Evolutionary conservation across 2,329 filamentous ascomycete species (phyloP).

Genomic region (Hansfordia pulvinata): DNA sequence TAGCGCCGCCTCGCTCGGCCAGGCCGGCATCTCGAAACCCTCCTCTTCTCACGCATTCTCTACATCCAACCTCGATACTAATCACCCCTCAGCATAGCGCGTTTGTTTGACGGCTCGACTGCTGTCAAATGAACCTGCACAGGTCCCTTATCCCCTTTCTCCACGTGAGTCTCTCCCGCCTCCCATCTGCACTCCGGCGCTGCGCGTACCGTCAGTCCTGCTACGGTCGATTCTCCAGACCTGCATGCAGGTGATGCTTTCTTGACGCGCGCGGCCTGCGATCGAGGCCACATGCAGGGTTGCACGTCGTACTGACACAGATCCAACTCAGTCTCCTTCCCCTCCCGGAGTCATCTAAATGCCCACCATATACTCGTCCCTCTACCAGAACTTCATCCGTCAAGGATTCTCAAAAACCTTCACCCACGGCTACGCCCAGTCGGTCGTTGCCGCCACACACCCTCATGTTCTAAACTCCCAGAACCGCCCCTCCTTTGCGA

Average conservation of each 20-base stretch:
- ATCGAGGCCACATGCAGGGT: too few species aligned
- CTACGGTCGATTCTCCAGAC: too few species aligned
- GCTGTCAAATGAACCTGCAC: conserved; percentile 99
- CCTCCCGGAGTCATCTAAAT: conserved; percentile 73
- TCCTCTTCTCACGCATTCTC: too few species aligned
- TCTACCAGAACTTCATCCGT: conserved; percentile 78
- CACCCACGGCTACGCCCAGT: conserved; percentile 96
- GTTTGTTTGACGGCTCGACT: conserved; percentile 74
- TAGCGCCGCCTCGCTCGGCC: too few species aligned
- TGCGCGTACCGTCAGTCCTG: too few species aligned
- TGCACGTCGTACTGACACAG: too few species aligned
- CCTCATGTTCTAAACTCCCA: conserved; percentile 63
- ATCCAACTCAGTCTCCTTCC: conserved; percentile 45
- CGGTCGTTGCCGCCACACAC: conserved; percentile 88
- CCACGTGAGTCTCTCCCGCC: conserved; percentile 38
- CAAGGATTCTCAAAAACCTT: conserved; percentile 95
- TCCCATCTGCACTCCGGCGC: conserved; percentile 1
- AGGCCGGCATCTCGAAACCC: too few species aligned
- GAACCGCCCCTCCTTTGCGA: conserved; percentile 48
- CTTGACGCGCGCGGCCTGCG: too few species aligned
- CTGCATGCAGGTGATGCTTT: too few species aligned
- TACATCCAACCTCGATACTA: conserved; percentile 5
- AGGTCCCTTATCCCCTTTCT: conserved; percentile 43
- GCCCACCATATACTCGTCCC: conserved; percentile 57
- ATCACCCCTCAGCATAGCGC: conserved; percentile 39